Base-by-base conservation (phyloP, 1,284 basidiomycete species). In the Schizopora paradoxa region DNA sequence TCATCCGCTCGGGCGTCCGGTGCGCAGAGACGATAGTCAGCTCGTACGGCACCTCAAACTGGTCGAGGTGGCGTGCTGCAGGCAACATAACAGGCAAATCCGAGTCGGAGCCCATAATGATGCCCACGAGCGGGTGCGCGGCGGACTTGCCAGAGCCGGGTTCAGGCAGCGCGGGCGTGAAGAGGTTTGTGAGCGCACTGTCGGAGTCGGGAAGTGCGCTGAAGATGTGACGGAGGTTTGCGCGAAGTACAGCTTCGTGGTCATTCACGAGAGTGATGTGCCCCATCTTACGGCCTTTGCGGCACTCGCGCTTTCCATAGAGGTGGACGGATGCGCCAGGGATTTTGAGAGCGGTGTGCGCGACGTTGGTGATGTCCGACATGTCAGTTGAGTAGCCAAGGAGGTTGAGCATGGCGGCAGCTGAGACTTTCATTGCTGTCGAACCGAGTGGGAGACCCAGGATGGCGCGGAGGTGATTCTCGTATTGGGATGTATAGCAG, bases 71-170 rank as follows among this genome's bases (percentile, higher is more conserved):
- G 44, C 77, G 79, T 0, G 95, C 90, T 2, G 91, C 91, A 4
- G 91, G 84, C 7, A 91, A 77, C 88, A 99, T 96, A 14, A 86
- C 82, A 2, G 91, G 89, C 27, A 99, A 70, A 62, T 99, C 95
- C n/a, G 92, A 96, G 66, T 99, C 96, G 5, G 92, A 96, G 34
- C 95, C 95, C 96, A 99, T 99, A 64, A 99, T 93, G 55, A 99
- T 79, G 1, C 91, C 89, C 0, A 98, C 90, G 6, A 98, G 74
- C 4, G 95, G 93, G 44, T 82, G 72, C 0, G 69, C 61, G 59
- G 87, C 77, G 4, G 87, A 77, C 57, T 73, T 67, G 5, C 79
- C 76, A 39, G 66, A 64, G n/a, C 72, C 67, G 2, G 68, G 61
- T 4, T 53, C 37, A 18, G 69, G 67, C 0, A 67, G 54, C 1